phyloP scores from a whole-genome alignment of 2,329 filamentous ascomycete genomes.

The Triangularia verruculosa region DNA sequence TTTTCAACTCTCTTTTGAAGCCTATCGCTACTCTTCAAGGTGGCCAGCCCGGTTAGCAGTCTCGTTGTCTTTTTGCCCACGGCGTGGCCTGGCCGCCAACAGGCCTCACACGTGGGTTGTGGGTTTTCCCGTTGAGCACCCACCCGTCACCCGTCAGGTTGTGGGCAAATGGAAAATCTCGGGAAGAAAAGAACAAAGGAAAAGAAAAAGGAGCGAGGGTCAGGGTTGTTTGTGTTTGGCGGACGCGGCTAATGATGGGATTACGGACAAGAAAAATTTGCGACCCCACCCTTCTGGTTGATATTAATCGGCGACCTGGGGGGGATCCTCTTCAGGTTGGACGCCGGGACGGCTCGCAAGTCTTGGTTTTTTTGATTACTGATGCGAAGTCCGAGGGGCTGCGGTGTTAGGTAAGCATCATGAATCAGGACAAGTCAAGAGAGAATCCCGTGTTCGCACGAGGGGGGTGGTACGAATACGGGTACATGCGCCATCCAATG shows the following conservation, averaged over 20 bases:
- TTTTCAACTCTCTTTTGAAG: too few relatives aligned
- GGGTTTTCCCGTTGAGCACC: neutral
- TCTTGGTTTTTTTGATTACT: neutral
- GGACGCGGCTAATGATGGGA: neutral
- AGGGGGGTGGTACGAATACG: neutral
- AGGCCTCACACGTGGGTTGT: neutral
- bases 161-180: neutral
- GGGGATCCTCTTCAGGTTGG: slow-evolving; percentile 2
- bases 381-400: neutral
- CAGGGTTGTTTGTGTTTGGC: neutral
- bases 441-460: neutral
- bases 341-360: slow-evolving; percentile 1
- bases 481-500: neutral
- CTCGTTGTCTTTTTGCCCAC: too few relatives aligned
- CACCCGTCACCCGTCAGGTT: neutral
- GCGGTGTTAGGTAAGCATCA: neutral
- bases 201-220: neutral
- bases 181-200: neutral
- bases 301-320: slow-evolving; percentile 9
- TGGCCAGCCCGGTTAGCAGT: too few relatives aligned
- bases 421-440: neutral
- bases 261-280: neutral
- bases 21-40: too few relatives aligned
- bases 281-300: too few relatives aligned
- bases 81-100: too few relatives aligned